Conservation (phyloP, 257 asterid species). For the Perilla frutescens region DNA sequence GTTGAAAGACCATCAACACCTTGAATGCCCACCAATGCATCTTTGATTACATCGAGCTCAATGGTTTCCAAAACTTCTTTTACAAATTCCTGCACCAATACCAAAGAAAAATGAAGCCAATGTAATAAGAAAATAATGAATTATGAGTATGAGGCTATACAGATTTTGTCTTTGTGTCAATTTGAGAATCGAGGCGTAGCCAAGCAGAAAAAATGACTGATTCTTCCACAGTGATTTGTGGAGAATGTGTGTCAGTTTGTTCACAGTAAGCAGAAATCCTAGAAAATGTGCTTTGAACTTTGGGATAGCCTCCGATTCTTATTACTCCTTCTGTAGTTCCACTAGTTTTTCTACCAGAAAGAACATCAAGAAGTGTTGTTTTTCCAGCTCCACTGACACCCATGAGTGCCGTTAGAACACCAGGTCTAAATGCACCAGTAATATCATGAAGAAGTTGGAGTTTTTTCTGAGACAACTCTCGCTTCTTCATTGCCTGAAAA, state of each 20-base stretch:
- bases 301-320: conserved; percentile 55
- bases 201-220: conserved; percentile 58
- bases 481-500: conserved; percentile 51
- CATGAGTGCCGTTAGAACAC: conserved; percentile 58
- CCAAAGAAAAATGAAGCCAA: neutral
- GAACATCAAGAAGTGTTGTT: conserved; percentile 61
- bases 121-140: neutral
- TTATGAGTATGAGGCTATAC: conserved; percentile 29
- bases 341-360: conserved; percentile 54
- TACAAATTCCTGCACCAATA: conserved; percentile 43
- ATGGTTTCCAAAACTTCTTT: conserved; percentile 53
- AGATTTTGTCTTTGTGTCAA: conserved; percentile 44
- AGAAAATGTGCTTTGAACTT: conserved; percentile 54
- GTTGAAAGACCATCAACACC: conserved; percentile 50
- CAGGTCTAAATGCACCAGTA: conserved; percentile 53
- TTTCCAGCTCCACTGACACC: conserved; percentile 68
- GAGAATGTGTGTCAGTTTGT: conserved; percentile 58
- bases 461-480: neutral
- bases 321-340: conserved; percentile 52
- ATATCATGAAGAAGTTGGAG: conserved; percentile 49
- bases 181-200: conserved; percentile 49
- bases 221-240: conserved; percentile 56
- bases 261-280: conserved; percentile 57
- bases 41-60: conserved; percentile 56
- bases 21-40: conserved; percentile 46